Base-by-base conservation (phyloP, 352 stramenopile species). In the Phytophthora macrochlamydospora region DNA sequence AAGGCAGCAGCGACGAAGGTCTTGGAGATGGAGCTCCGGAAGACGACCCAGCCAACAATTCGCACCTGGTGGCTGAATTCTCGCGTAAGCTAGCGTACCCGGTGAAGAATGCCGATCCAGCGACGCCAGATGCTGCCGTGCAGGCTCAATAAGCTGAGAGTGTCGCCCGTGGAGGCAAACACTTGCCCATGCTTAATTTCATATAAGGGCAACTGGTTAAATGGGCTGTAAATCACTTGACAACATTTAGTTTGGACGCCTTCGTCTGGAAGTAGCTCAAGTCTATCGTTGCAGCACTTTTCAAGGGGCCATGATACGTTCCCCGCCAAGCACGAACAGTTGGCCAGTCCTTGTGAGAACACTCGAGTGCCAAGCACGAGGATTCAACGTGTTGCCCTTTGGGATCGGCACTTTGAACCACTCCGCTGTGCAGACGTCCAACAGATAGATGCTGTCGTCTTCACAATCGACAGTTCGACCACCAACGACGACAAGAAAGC, bases 341-440 rank as follows among this genome's bases (percentile, higher is more conserved):
- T 75, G 65, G 9, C 65, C 52, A 13, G 65, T 54, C 4, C 60
- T 35, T 2, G 59, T 73, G 3, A 90, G 40, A 55, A 90, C 69
- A 48, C 84, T 92, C 6, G 84, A 75, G 63, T 92, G 84, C 84
- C 84, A 92, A 32, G 84, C 84, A 13, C 84, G 81, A 24, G 84
- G 69, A 38, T 65, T 54, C 8, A 92, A 50, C 3, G 4, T 13
- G 5, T 58, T 52, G 1, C 75, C 60, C 2, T 49, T 54, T 3
- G 80, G 76, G 13, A 89, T 73, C 6, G 76, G 72, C 12, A 87
- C 59, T 29, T 58, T 67, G 37, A 83, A 78, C 84, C 81, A 92
- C 51, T 81, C 51, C 3, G 58, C 37, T 51, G 14, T 63, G 71
- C 61, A 68, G 33, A 78, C 69, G 48, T 94, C 83, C 28, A 94